Evolutionary conservation across 805 yeast species (phyloP).

Genomic region (Saccharomycopsis amapae): DNA sequence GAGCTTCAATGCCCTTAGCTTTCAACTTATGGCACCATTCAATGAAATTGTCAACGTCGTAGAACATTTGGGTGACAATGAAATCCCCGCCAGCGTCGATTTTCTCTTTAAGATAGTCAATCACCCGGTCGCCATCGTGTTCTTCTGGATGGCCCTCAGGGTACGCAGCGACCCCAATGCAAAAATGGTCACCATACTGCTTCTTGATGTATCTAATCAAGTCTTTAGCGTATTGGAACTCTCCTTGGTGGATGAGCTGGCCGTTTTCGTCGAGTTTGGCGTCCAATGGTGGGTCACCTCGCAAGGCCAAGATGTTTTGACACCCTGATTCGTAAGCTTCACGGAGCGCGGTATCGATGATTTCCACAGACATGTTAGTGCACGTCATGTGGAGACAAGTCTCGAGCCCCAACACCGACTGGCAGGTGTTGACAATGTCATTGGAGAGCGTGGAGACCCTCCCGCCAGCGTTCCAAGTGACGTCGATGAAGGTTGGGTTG

Average conservation of each 20-base stretch:
- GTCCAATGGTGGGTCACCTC: slow-evolving; percentile 91
- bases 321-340: slow-evolving; percentile 89
- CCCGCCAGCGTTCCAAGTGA: slow-evolving; percentile 99
- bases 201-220: slow-evolving; percentile 66
- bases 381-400: slow-evolving; percentile 98
- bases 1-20: slow-evolving; percentile 63
- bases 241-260: slow-evolving; percentile 47
- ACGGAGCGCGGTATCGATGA: slow-evolving; percentile 77
- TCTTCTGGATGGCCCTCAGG: slow-evolving; percentile 98
- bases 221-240: slow-evolving; percentile 83
- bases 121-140: slow-evolving; percentile 41
- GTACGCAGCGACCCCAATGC: slow-evolving; percentile 94
- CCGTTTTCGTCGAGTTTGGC: slow-evolving; percentile 28
- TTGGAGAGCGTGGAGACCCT: slow-evolving; percentile 68
- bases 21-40: slow-evolving; percentile 72
- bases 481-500: slow-evolving; percentile 86
- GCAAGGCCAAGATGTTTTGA: slow-evolving; percentile 84
- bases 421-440: slow-evolving; percentile 87
- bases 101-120: slow-evolving; percentile 70
- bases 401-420: slow-evolving; percentile 83
- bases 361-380: slow-evolving; percentile 79
- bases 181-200: slow-evolving; percentile 81
- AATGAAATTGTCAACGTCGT: slow-evolving; percentile 81
- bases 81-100: slow-evolving; percentile 93
- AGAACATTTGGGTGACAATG: slow-evolving; percentile 94